These are phyloP conservation scores for Podila verticillata DNA, from an alignment of 192 early-diverging fungal genomes.

Conservation along the genomic window DNA sequence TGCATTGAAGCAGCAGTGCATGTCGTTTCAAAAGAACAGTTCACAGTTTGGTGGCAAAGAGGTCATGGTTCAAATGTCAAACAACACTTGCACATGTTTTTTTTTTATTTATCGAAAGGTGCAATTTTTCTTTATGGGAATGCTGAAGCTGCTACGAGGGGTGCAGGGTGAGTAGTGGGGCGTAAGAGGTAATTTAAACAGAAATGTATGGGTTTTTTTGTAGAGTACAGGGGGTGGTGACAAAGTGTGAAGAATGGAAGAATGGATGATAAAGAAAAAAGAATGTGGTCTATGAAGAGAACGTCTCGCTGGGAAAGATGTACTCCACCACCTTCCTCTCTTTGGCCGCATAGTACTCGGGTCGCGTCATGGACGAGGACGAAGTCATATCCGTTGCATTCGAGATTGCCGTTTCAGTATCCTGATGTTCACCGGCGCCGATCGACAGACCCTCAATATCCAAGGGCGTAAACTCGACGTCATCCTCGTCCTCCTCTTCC, in stretches of 20 bases:
- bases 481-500: constrained; percentile 26
- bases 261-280: neutral
- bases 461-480: constrained; percentile 26
- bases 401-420: neutral
- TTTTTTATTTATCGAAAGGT: too few relatives aligned
- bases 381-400: neutral
- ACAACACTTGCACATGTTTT: too few relatives aligned
- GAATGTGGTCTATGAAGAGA: constrained; percentile 6
- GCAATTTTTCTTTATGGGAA: too few relatives aligned
- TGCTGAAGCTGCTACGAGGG: too few relatives aligned
- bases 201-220: too few relatives aligned
- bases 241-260: neutral
- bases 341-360: constrained; percentile 49
- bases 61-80: too few relatives aligned
- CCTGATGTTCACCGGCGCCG: constrained; percentile 11
- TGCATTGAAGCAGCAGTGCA: too few relatives aligned
- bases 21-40: too few relatives aligned
- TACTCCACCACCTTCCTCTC: constrained; percentile 47
- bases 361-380: neutral
- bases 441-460: constrained; percentile 29
- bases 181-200: too few relatives aligned
- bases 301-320: constrained; percentile 48
- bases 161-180: too few relatives aligned
- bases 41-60: too few relatives aligned
- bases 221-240: too few relatives aligned